Base-by-base conservation (phyloP, 495 filamentous ascomycete species). In the Staphylotrichum tortipilum region DNA sequence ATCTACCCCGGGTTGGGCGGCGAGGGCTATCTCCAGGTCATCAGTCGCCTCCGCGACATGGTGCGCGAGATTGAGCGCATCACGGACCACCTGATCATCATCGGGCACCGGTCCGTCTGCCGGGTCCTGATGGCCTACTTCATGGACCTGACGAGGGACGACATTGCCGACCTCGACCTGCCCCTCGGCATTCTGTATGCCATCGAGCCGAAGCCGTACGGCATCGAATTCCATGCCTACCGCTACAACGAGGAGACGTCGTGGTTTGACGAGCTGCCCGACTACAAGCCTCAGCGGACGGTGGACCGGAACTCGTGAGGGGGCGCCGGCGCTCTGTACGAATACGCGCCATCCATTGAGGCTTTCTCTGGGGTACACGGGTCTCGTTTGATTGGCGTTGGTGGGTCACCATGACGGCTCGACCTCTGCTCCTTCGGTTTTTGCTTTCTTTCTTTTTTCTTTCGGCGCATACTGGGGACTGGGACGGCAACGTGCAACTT, bases 61-160 rank as follows among this genome's bases (percentile, higher is more conserved):
- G 95, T 98, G 52, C 85, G 94, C 51, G 92, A 98, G 70, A 83
- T 95, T 36, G 92, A 98, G 74, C 82, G 92, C 36, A 97, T 91
- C 74, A 95, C 86, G 8, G 92, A 98, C 58, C 91, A 97, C 63
- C 84, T 95, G 31, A 73, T 95, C 21, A 78, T 98, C 50, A 84
- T 95, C 52, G 86, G 84, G 14, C 92, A 98, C 64, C 85, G 92
- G 10, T 89, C 87, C 0, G 82, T 95, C 18, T 89, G 87, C 38
- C 81, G 92, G 21, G 91, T 98, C 5, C 76, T 98, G 36, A 82
- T 98, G 62, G 88, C 91, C 2, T 98, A 98, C 66, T 98, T 98
- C 72, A 86, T 86, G 68, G 90, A 92, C 15, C 70, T 98, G 31
- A 85, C 85, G 47, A 72, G 90, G 4, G 85, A 95, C 41, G 83